Percentiles rank a stretch among this genome's conserved stretches.
Conservation (phyloP, 345 rosid species). For the Viola odorata region DNA sequence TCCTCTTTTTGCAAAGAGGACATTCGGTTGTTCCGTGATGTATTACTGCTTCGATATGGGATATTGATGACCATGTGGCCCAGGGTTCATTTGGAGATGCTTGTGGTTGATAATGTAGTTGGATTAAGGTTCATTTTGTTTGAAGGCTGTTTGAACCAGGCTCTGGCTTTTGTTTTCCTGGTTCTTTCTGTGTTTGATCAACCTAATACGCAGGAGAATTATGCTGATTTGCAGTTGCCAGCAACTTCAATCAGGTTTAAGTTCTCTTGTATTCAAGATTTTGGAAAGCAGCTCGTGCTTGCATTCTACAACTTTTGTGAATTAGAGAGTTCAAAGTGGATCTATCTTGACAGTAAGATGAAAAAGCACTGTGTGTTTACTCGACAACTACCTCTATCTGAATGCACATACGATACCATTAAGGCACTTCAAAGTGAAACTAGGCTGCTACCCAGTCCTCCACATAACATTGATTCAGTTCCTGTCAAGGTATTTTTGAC, state of each 20-base stretch:
- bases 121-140: conserved; percentile 67
- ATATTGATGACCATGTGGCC: conserved; percentile 53
- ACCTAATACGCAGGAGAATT: conserved; percentile 39
- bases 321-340: conserved; percentile 58
- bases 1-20: conserved; percentile 30
- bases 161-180: conserved; percentile 48
- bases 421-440: conserved; percentile 51
- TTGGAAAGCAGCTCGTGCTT: conserved; percentile 57
- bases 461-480: conserved; percentile 18
- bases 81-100: conserved; percentile 75
- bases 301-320: conserved; percentile 50
- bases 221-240: conserved; percentile 49
- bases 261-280: conserved; percentile 46
- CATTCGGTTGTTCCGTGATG: conserved; percentile 37
- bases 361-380: conserved; percentile 46
- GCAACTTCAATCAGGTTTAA: conserved; percentile 67
- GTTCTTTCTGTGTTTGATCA: conserved; percentile 48
- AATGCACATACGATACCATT: conserved; percentile 59
- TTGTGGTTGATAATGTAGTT: conserved; percentile 63
- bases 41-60: conserved; percentile 54
- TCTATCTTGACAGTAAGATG: conserved; percentile 46
- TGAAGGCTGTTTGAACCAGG: conserved; percentile 79
- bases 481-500: conserved; percentile 30
- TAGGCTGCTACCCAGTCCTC: conserved; percentile 17
- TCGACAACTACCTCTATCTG: conserved; percentile 54